Evolutionary conservation across 345 rosid species (phyloP).

Genomic region (Theobroma cacao): DNA sequence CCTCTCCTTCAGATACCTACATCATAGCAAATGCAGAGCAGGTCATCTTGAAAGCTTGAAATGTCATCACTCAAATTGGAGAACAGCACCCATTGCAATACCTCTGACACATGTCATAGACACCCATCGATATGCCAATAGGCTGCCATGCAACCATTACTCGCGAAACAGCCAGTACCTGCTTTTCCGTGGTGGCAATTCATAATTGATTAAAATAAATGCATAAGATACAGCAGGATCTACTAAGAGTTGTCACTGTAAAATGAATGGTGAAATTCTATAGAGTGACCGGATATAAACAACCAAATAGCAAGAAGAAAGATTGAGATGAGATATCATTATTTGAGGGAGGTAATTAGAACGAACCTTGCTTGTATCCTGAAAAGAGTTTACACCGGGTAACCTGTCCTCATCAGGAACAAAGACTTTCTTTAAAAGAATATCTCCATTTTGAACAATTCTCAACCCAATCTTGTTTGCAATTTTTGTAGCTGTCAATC

Average conservation of each 20-base stretch:
- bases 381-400: slow-evolving; percentile 87
- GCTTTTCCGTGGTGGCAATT: slow-evolving; percentile 9
- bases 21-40: slow-evolving; percentile 16
- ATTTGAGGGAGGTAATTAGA: slow-evolving; percentile 2
- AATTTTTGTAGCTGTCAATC: slow-evolving; percentile 78
- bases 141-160: slow-evolving; percentile 98
- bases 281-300: neutral
- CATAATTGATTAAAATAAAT: neutral
- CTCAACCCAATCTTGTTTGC: slow-evolving; percentile 91
- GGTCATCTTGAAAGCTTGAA: neutral
- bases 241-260: neutral
- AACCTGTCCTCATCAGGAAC: slow-evolving; percentile 86
- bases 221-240: neutral
- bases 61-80: neutral
- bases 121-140: slow-evolving; percentile 90
- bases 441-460: slow-evolving; percentile 97
- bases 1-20: slow-evolving; percentile 86
- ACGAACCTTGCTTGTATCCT: slow-evolving; percentile 84
- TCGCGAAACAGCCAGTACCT: slow-evolving; percentile 95
- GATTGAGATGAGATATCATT: slow-evolving; percentile 2
- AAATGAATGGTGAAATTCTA: neutral
- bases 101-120: slow-evolving; percentile 97
- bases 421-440: slow-evolving; percentile 68
- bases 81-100: slow-evolving; percentile 21
- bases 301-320: neutral